Percentiles rank a stretch among this genome's conserved stretches.
Conservation (phyloP, 202 grass and related monocot genomes). For the Digitaria exilis region DNA sequence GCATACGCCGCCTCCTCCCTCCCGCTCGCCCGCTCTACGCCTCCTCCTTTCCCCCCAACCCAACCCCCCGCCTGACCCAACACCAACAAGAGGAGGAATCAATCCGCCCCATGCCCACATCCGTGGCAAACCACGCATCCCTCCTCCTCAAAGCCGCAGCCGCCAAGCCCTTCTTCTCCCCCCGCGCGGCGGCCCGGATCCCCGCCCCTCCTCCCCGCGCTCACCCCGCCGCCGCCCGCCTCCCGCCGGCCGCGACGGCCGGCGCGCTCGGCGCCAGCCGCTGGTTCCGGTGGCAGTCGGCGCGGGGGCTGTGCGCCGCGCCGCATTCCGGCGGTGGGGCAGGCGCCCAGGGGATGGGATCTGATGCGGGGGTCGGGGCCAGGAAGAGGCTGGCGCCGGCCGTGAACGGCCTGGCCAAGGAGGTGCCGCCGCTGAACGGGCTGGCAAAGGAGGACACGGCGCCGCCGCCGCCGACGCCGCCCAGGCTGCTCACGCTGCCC, state of each 20-base stretch:
- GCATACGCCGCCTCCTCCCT: background rate
- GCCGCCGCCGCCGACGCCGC: constrained; percentile 14
- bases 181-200: constrained; percentile 48
- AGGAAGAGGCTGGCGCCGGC: constrained; percentile 33
- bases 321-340: constrained; percentile 38
- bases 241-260: background rate
- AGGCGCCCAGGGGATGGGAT: constrained; percentile 58
- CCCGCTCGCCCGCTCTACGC: background rate
- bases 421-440: constrained; percentile 42
- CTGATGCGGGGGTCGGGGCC: constrained; percentile 34
- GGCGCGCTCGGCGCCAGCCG: constrained; percentile 3
- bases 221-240: background rate
- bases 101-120: constrained; percentile 57
- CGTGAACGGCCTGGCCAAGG: constrained; percentile 49
- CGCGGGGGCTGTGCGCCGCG: constrained; percentile 45
- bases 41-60: constrained; percentile 33
- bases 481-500: constrained; percentile 80
- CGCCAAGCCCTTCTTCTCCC: constrained; percentile 58
- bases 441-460: constrained; percentile 27
- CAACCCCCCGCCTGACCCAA: background rate
- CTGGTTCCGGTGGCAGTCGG: constrained; percentile 47
- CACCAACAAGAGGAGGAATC: constrained; percentile 26
- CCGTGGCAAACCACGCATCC: constrained; percentile 69
- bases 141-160: constrained; percentile 59
- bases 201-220: background rate